Evolutionary conservation across 345 rosid genomes (phyloP), one percentile per base, ranked within the genome.

Genomic region (Eucalyptus urophylla): DNA sequence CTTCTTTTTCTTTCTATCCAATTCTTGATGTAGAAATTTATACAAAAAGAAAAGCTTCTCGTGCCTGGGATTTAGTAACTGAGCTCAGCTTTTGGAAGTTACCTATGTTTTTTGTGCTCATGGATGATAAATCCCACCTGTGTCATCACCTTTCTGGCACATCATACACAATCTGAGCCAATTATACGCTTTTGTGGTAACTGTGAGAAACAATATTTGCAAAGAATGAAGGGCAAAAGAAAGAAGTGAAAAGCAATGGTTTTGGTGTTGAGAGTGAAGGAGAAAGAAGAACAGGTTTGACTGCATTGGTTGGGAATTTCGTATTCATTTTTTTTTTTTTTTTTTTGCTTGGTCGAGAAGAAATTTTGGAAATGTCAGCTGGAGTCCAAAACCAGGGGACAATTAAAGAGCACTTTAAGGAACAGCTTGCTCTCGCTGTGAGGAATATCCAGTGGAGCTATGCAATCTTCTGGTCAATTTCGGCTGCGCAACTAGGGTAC

Each of bases 391-490:
- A 88, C 92, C 92, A 90, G 53, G 94, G 93, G 40, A 91, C 88
- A 44, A 83, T 94, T 50, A 94, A 94, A 44, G 94, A 92, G 88
- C 94, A 92, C 89, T 92, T 96, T 92, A 96, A 93, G 97, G 92
- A 93, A 92, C 96, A 93, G 88, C 97, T 97, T 80, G 97, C 98
- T 88, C 93, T 96, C 92, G 96, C 99, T 86, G 97, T 96, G 87
- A 94, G 96, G 88, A 96, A 91, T 90, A 94, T 95, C 88, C 98
- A 96, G 65, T 97, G 99, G 99, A 96, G 98, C 93, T 97, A 96
- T 89, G 98, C 95, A 91, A 96, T 97, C 87, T 97, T 96, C 91
- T 98, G 99, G 99, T 95, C 99, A 89, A 90, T 92, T 90, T 96
- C 99, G 86, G 87, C 95, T 83, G 89, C 91, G 88, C 96, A 96